These are phyloP conservation scores for Rickenella mellea DNA, from an alignment of 768 basidiomycete species.

Conservation along the genomic window DNA sequence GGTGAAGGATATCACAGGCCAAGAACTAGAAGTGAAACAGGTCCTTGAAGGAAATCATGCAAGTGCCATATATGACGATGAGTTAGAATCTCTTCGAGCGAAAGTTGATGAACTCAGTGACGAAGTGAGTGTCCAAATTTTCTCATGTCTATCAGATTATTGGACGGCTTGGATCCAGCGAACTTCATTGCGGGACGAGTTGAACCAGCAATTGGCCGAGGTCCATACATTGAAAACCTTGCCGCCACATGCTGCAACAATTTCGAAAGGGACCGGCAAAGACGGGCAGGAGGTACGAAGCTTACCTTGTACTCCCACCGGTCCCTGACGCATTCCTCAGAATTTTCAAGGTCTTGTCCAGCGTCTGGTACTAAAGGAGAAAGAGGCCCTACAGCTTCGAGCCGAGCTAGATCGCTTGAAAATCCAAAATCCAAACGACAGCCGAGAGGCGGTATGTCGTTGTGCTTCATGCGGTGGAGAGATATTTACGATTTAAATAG, in stretches of 20 bases:
- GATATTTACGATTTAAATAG: slow-evolving; percentile 22
- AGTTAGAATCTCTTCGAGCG: slow-evolving; percentile 47
- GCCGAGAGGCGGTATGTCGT: slow-evolving; percentile 48
- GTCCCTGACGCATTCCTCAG: slow-evolving; percentile 20
- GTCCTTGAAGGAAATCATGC: slow-evolving; percentile 26
- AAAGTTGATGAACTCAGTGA: slow-evolving; percentile 56
- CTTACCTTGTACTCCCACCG: background rate
- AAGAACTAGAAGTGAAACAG: slow-evolving; percentile 45
- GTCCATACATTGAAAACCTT: slow-evolving; percentile 55
- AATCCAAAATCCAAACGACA: slow-evolving; percentile 45
- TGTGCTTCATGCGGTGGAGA: background rate
- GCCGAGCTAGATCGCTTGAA: slow-evolving; percentile 59
- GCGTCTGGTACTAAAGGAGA: slow-evolving; percentile 77
- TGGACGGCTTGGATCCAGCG: slow-evolving; percentile 26
- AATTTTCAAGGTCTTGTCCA: slow-evolving; percentile 69
- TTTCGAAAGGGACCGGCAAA: slow-evolving; percentile 34
- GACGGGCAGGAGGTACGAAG: slow-evolving; percentile 44
- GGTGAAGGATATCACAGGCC: slow-evolving; percentile 58
- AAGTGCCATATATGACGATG: slow-evolving; percentile 48
- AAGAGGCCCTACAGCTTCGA: slow-evolving; percentile 67
- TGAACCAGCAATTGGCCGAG: slow-evolving; percentile 59
- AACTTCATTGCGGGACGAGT: slow-evolving; percentile 37
- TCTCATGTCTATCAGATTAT: background rate
- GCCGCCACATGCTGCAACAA: slow-evolving; percentile 26
- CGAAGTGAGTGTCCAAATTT: slow-evolving; percentile 39